Percentiles rank a stretch among this genome's conserved stretches.
phyloP scores from a whole-genome alignment of 371 early-diverging fungal genomes.

The Mortierella sp. region DNA sequence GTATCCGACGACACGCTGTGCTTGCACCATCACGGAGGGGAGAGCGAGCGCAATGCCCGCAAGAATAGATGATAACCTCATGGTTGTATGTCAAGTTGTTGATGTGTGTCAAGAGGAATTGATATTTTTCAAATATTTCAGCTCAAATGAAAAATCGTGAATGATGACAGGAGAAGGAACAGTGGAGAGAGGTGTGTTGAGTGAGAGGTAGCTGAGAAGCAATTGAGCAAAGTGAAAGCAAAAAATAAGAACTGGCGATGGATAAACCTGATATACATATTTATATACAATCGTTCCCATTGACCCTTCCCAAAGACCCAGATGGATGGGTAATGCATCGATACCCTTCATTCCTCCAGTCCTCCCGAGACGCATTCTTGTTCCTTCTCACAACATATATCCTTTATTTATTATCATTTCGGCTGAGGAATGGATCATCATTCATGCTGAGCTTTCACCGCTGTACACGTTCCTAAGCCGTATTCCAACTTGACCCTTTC shows the following conservation, averaged over 20 bases:
- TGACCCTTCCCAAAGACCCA: not conserved
- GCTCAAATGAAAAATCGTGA: not conserved
- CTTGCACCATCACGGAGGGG: constrained; percentile 22
- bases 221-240: not conserved
- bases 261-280: not conserved
- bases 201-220: not conserved
- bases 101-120: not conserved
- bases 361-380: not conserved
- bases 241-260: not conserved
- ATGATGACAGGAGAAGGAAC: not conserved
- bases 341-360: not conserved
- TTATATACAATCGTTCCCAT: not conserved
- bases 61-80: constrained; percentile 38
- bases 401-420: constrained; percentile 5
- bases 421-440: constrained; percentile 35
- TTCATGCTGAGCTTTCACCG: constrained; percentile 22
- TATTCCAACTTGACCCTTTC: constrained; percentile 16
- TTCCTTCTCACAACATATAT: constrained; percentile 4
- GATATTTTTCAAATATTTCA: too few relatives aligned
- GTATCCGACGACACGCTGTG: constrained; percentile 54
- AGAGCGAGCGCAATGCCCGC: constrained; percentile 32
- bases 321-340: not conserved
- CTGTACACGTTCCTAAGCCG: not conserved
- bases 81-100: not conserved
- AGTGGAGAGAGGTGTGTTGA: not conserved